Percentiles rank a stretch among this genome's conserved stretches.
Evolutionary conservation across 345 rosid genomes (phyloP).

Genomic region (Brassica napus): Da-Ae NC_063452.1:62200001-62200500

Average conservation of each 20-base stretch:
- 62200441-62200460: constrained; percentile 41
- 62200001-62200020: constrained; percentile 2
- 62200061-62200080: constrained; percentile 63
- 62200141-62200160: constrained; percentile 29
- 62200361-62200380: constrained; percentile 33
- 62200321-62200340: constrained; percentile 39
- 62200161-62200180: neutral
- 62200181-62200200: neutral
- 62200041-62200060: constrained; percentile 4
- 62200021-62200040: neutral
- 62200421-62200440: constrained; percentile 50
- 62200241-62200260: constrained; percentile 69
- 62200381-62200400: constrained; percentile 41
- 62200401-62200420: constrained; percentile 57
- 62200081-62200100: constrained; percentile 93
- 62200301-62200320: constrained; percentile 52
- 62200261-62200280: constrained; percentile 57
- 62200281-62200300: constrained; percentile 53
- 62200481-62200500: constrained; percentile 35
- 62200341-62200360: constrained; percentile 29
- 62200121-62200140: constrained; percentile 92
- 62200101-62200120: constrained; percentile 90
- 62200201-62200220: constrained; percentile 3
- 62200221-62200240: constrained; percentile 50
- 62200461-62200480: constrained; percentile 60